These are phyloP conservation scores for Nemania diffusa DNA, from an alignment of 2,329 filamentous ascomycete genomes.

Conservation along the genomic window DNA sequence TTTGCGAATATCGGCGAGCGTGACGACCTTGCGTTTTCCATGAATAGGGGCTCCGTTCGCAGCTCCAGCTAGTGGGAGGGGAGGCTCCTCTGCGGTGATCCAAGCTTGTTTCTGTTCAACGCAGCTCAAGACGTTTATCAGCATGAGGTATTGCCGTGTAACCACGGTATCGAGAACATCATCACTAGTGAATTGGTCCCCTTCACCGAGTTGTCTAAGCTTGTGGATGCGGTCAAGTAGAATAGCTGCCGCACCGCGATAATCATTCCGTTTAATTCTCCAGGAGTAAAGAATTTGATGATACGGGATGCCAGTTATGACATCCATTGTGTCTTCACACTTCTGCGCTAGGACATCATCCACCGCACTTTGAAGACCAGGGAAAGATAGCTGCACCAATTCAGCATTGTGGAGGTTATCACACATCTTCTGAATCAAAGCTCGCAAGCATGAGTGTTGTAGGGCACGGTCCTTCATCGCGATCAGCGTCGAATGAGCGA, in stretches of 20 bases:
- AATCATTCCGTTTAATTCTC: conserved; percentile 84
- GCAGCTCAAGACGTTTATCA: conserved; percentile 93
- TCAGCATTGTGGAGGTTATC: conserved; percentile 72
- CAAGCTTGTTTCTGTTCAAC: conserved; percentile 84
- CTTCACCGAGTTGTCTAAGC: conserved; percentile 67
- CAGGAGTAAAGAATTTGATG: conserved; percentile 93
- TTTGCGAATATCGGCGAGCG: conserved; percentile 84
- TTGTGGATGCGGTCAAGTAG: conserved; percentile 72
- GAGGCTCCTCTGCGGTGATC: conserved; percentile 67
- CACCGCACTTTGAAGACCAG: conserved; percentile 79
- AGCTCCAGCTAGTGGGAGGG: conserved; percentile 45
- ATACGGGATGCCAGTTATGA: conserved; percentile 74
- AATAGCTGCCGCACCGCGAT: conserved; percentile 78
- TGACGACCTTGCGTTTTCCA: conserved; percentile 79
- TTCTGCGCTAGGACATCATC: conserved; percentile 80
- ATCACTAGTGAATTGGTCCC: conserved; percentile 63
- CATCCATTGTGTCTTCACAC: conserved; percentile 74
- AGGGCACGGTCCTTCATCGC: conserved; percentile 77
- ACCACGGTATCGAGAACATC: conserved; percentile 72
- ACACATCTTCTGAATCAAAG: conserved; percentile 76
- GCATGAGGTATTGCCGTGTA: conserved; percentile 82
- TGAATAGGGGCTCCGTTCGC: conserved; percentile 46
- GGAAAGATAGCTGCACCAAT: conserved; percentile 81
- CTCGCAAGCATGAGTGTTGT: conserved; percentile 76
- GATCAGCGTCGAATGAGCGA: conserved; percentile 82